Base-by-base conservation (phyloP, 2,329 filamentous ascomycete genomes). In the Calcarisporium arbuscula region DNA sequence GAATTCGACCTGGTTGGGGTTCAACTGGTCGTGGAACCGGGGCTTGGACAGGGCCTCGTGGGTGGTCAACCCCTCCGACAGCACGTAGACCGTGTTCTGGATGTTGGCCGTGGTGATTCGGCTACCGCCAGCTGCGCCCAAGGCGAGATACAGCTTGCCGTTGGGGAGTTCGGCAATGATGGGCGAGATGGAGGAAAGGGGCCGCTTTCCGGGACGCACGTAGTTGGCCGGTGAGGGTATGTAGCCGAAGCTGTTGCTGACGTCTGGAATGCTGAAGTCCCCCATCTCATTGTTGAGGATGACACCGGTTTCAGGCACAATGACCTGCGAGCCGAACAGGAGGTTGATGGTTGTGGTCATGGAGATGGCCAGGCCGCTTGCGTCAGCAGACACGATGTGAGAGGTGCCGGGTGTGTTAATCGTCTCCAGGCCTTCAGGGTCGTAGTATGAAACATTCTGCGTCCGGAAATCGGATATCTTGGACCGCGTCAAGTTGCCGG, bases 321-420 rank as follows among this genome's bases (percentile, higher is more conserved):
- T 74, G 26, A 90, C 49, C 7, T 74, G 70, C 8, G 77, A 84
- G 11, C 86, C 86, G 45, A 92, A 94, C 3, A 85, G 65, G 7
- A 86, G 65, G 54, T 94, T 94, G 40, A 92, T 65, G 0, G 86
- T 92, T 0, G 83, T 87, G 0, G 86, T 92, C 2, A 87, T 64
- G 0, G 81, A 81, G 34, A 92, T 71, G 9, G 83, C 74, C 44
- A 92, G 57, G 1, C 85, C 86, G 2, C 68, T 72, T 28, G 65
- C 61, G 53, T 94, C 86, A 2, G 77, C 77, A 0, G 76, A 63
- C 0, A 83, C 77, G 2, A 85, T 52, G 31, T 83, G 80, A 3
- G 71, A 74, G 0, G 81, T 85, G 1, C 81, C 81, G 0, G 75
- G 77, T 0, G 83, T 89, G 9, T 67, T 57, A 16, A 69, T 44